Percentiles rank a stretch among this genome's conserved stretches.
Evolutionary conservation across 2,329 filamentous ascomycete species (phyloP).

Genomic region (Colletotrichum endophyticum): DNA sequence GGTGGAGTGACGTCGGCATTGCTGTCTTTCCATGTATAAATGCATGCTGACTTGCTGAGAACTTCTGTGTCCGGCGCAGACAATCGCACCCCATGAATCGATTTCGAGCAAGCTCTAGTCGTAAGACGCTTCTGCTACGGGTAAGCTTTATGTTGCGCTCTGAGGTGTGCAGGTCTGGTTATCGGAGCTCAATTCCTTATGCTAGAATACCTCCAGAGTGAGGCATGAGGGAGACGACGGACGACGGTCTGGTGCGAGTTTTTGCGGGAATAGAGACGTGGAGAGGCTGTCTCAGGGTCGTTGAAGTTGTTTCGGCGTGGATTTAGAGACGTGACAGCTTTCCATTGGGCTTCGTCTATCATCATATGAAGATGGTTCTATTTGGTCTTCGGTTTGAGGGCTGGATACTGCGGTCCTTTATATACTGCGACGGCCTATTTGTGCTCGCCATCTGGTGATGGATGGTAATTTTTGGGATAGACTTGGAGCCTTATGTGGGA

Average conservation of each 20-base stretch:
- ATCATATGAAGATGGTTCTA: rapidly evolving
- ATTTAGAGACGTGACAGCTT: rapidly evolving
- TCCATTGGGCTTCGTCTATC: rapidly evolving
- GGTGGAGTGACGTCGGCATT: neutral
- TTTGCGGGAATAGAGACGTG: rapidly evolving
- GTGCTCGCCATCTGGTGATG: too few relatives aligned
- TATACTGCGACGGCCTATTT: too few relatives aligned
- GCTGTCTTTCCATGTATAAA: neutral
- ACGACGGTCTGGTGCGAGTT: neutral
- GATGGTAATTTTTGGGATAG: too few relatives aligned
- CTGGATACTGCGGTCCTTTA: rapidly evolving
- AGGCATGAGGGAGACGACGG: neutral
- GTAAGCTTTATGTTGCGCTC: neutral
- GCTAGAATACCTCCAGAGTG: rapidly evolving
- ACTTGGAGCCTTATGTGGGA: too few relatives aligned
- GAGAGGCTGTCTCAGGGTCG: rapidly evolving
- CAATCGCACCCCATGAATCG: rapidly evolving
- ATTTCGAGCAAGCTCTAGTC: too few relatives aligned
- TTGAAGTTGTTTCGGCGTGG: neutral
- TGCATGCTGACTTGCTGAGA: rapidly evolving
- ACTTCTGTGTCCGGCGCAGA: neutral
- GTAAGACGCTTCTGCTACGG: too few relatives aligned
- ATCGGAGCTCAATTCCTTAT: rapidly evolving
- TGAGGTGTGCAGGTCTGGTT: neutral
- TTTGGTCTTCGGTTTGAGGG: rapidly evolving